A percentile compares a stretch with the other conserved stretches of the same genome.
phyloP scores from a whole-genome alignment of 768 basidiomycete genomes.

The Cyclocybe aegerita region DNA sequence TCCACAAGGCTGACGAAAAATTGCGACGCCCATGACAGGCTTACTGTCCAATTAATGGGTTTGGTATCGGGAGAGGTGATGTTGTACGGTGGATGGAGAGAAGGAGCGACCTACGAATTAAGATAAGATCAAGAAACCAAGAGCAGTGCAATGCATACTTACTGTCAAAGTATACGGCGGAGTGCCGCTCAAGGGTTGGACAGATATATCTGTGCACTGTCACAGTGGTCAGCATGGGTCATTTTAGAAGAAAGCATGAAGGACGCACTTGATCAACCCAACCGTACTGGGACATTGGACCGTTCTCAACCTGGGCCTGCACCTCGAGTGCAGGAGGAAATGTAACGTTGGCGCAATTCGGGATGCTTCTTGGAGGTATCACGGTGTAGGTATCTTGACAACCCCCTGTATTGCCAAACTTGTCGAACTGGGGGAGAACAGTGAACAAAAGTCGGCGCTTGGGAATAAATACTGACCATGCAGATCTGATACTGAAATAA shows the following conservation, averaged over 20 bases:
- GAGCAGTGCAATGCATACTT: constrained; percentile 13
- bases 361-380: constrained; percentile 40
- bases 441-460: neutral
- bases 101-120: constrained; percentile 48
- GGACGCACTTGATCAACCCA: constrained; percentile 52
- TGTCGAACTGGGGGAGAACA: constrained; percentile 44
- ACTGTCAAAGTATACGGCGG: constrained; percentile 61
- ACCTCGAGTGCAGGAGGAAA: constrained; percentile 44
- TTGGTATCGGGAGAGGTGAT: constrained; percentile 43
- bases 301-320: constrained; percentile 39
- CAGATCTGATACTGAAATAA: constrained; percentile 58
- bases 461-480: constrained; percentile 44
- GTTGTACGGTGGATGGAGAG: constrained; percentile 61
- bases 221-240: neutral
- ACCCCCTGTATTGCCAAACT: constrained; percentile 56
- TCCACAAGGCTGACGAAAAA: constrained; percentile 60
- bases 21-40: constrained; percentile 47
- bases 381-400: constrained; percentile 61
- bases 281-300: constrained; percentile 57
- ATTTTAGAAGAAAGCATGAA: neutral
- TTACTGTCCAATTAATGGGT: constrained; percentile 59
- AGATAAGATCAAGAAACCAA: neutral
- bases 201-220: constrained; percentile 58
- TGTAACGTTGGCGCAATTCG: constrained; percentile 53
- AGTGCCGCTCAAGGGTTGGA: constrained; percentile 55